phyloP scores from a whole-genome alignment of 805 yeast genomes.

The Candida easanensis region DNA sequence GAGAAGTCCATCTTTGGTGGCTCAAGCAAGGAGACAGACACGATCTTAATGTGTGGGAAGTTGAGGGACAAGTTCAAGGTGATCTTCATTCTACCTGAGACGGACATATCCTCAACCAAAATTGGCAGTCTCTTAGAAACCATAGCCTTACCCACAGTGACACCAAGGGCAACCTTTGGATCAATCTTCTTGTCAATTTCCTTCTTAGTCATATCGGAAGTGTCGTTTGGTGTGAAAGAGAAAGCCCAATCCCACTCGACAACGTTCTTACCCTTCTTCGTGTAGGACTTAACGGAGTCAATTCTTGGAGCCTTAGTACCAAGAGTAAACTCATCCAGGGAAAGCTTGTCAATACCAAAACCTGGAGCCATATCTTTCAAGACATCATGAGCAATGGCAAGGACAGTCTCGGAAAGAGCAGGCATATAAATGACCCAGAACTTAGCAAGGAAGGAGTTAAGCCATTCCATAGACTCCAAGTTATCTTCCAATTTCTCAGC shows the following conservation, averaged over 20 bases:
- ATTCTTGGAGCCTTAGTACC: slow-evolving; percentile 81
- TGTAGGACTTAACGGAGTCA: slow-evolving; percentile 67
- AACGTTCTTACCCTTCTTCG: slow-evolving; percentile 61
- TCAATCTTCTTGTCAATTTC: slow-evolving; percentile 68
- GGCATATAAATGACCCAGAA: slow-evolving; percentile 92
- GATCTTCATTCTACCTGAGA: slow-evolving; percentile 66
- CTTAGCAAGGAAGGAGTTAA: slow-evolving; percentile 71
- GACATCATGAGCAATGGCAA: slow-evolving; percentile 63
- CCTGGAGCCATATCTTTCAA: slow-evolving; percentile 77
- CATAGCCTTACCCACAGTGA: slow-evolving; percentile 77
- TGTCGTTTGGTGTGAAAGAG: slow-evolving; percentile 77
- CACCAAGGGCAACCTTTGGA: slow-evolving; percentile 80
- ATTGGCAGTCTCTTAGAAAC: slow-evolving; percentile 76
- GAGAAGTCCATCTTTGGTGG: slow-evolving; percentile 78
- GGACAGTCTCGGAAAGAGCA: slow-evolving; percentile 71
- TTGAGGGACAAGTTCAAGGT: slow-evolving; percentile 57
- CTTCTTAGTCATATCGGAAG: slow-evolving; percentile 77
- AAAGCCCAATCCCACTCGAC: slow-evolving; percentile 86
- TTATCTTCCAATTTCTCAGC: slow-evolving; percentile 59
- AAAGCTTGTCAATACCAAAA: slow-evolving; percentile 71
- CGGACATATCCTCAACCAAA: slow-evolving; percentile 76
- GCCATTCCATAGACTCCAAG: slow-evolving; percentile 78
- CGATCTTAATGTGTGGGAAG: slow-evolving; percentile 77
- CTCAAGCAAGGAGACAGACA: slow-evolving; percentile 69
- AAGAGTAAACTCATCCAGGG: slow-evolving; percentile 73